phyloP scores from a whole-genome alignment of 306 rosid genomes.

The Trifolium fragiferum region DNA sequence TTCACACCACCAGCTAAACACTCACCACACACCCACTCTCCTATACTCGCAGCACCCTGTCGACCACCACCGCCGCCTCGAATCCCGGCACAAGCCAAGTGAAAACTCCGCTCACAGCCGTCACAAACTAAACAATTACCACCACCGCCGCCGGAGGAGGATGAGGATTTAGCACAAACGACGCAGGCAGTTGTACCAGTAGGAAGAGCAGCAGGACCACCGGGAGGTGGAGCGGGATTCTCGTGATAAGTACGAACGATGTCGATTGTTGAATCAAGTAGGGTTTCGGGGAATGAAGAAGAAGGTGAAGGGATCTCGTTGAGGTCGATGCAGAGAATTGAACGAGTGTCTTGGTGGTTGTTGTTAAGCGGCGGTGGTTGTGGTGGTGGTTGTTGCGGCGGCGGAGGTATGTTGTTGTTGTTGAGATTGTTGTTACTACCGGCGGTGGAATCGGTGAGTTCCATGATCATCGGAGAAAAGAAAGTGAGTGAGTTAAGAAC shows the following conservation, averaged over 20 bases:
- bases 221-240: constrained; percentile 79
- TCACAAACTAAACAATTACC: constrained; percentile 77
- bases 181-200: constrained; percentile 60
- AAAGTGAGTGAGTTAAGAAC: constrained; percentile 45
- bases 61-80: constrained; percentile 53
- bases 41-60: constrained; percentile 47
- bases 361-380: neutral
- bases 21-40: constrained; percentile 91
- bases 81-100: constrained; percentile 76
- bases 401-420: neutral
- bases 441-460: constrained; percentile 69
- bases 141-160: constrained; percentile 44
- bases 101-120: constrained; percentile 90
- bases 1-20: constrained; percentile 63
- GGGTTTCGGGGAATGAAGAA: constrained; percentile 64
- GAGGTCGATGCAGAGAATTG: constrained; percentile 83
- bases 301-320: constrained; percentile 97
- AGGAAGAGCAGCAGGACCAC: constrained; percentile 60
- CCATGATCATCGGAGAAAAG: constrained; percentile 80
- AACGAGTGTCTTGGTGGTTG: constrained; percentile 55
- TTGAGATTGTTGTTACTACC: constrained; percentile 16
- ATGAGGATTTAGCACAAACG: constrained; percentile 55
- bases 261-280: constrained; percentile 71
- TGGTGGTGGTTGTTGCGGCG: neutral
- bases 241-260: constrained; percentile 82